Evolutionary conservation across 192 early-diverging fungal species (phyloP).

Genomic region (Backusella psychrophila): DNA sequence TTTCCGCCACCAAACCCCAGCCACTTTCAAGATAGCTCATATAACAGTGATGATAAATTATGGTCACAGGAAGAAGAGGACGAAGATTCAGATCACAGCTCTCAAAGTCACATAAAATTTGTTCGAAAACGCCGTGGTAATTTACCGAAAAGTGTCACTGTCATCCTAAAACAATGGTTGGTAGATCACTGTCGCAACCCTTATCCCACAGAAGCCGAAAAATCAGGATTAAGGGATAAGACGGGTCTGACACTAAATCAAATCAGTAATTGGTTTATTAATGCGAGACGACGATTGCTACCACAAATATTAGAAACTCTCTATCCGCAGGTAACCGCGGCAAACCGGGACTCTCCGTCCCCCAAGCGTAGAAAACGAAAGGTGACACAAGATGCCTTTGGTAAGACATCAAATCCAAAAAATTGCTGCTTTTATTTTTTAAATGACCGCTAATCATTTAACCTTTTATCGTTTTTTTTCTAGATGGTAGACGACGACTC

Average conservation of each 20-base stretch:
- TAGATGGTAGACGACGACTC: not conserved
- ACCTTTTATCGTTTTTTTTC: not conserved
- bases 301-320: conserved; percentile 16
- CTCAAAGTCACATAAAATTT: not conserved
- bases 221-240: conserved; percentile 47
- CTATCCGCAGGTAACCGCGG: not conserved
- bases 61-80: not conserved
- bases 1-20: not conserved
- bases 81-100: not conserved
- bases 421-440: not conserved
- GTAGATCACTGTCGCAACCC: conserved; percentile 59
- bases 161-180: conserved; percentile 61
- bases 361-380: not conserved
- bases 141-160: conserved; percentile 54
- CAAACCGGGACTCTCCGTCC: not conserved
- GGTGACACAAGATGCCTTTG: not conserved
- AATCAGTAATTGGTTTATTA: conserved; percentile 79
- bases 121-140: conserved; percentile 47
- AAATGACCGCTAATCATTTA: not conserved
- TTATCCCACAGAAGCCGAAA: conserved; percentile 67
- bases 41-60: not conserved
- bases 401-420: not conserved
- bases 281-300: conserved; percentile 57
- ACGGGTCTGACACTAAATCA: conserved; percentile 63
- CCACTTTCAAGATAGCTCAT: not conserved